Conservation (phyloP, 345 rosid genomes). For the Sonneratia caseolaris region DNA sequence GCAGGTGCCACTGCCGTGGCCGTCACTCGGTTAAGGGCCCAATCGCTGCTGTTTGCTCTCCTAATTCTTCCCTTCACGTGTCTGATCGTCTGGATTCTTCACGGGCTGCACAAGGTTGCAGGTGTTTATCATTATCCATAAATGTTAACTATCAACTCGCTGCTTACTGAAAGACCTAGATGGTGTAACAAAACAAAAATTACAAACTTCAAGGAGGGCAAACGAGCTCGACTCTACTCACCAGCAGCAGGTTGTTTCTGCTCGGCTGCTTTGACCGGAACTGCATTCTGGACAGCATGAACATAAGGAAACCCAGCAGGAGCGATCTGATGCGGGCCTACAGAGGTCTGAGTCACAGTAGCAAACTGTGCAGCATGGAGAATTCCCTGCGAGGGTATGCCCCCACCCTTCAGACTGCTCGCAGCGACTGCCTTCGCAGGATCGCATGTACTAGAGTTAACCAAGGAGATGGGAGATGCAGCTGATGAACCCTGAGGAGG, state of each 20-base stretch:
- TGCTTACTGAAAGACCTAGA: background rate
- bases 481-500: slow-evolving; percentile 29
- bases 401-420: slow-evolving; percentile 60
- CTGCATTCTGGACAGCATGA: slow-evolving; percentile 44
- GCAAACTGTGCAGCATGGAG: slow-evolving; percentile 36
- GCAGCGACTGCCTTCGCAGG: slow-evolving; percentile 58
- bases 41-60: slow-evolving; percentile 8
- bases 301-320: slow-evolving; percentile 57
- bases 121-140: too few relatives aligned
- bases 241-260: slow-evolving; percentile 84
- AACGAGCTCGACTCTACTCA: slow-evolving; percentile 35
- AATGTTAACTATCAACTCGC: background rate
- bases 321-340: slow-evolving; percentile 45
- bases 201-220: too few relatives aligned
- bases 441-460: slow-evolving; percentile 41
- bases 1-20: background rate
- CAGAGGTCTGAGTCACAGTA: slow-evolving; percentile 35
- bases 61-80: slow-evolving; percentile 9
- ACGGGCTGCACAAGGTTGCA: slow-evolving; percentile 9
- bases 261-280: slow-evolving; percentile 77
- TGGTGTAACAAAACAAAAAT: too few relatives aligned
- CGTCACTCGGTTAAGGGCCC: background rate
- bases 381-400: slow-evolving; percentile 33
- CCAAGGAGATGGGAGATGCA: slow-evolving; percentile 33
- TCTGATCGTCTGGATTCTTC: slow-evolving; percentile 6